Base-by-base conservation (phyloP, 805 yeast genomes). In the Kluyveromyces aestuarii region DNA sequence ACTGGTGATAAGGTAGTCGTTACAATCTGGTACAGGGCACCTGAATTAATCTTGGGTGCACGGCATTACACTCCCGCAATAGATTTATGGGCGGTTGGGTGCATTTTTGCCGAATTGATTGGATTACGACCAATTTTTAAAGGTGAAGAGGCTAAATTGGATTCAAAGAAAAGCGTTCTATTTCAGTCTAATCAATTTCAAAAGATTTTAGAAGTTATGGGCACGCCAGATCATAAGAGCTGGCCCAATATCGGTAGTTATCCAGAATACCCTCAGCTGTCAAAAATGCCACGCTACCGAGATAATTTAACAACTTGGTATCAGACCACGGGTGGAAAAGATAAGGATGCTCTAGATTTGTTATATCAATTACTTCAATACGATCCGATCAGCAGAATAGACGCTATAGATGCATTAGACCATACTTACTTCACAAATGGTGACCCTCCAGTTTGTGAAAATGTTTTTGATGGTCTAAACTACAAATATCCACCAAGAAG, bases 61-160 rank as follows among this genome's bases (percentile, higher is more conserved):
- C 73, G 96, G 38, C 96, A 90, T 67, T 90, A 90, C 61, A 84
- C 97, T 0, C 90, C 96, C 1, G 89, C 96, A 0, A 82, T 93
- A 45, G 96, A 93, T 69, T 64, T 87, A 36, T 90, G 98, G 98
- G 96, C 98, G 0, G 87, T 87, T 5, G 98, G 98, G 0, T 90
- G 97, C 64, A 90, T 90, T 4, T 71, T 91, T 55, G 98, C 96
- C 0, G 99, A 93, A 62, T 69, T 93, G 46, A 71, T 93, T 13
- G 87, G 96, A 1, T 68, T 93, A 33, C 71, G 96, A 57, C 99
- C 99, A 0, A 82, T 93, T 9, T 93, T 93, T 70, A 93, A 93
- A 64, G 99, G 99, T 47, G 99, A 93, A 67, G 99, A 93, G 62
- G 93, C 96, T 13, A 91, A 91, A 58, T 85, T 91, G 77, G 98